A percentile compares a stretch with the other conserved stretches of the same genome.
Evolutionary conservation across 2,329 filamentous ascomycete species (phyloP).

Genomic region (Metarhizium sp.): DNA sequence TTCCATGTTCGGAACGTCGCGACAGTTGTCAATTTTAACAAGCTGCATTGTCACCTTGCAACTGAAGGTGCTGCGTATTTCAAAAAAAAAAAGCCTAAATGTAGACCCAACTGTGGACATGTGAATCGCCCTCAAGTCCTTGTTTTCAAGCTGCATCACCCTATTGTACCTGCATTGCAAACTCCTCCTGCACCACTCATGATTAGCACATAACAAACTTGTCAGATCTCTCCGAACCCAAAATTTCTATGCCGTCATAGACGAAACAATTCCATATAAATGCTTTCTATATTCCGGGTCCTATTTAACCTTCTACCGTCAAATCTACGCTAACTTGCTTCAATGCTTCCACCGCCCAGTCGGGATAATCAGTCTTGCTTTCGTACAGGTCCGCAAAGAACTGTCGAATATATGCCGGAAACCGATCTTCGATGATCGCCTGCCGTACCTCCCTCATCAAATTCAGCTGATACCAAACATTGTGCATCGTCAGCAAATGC

Average conservation of each 20-base stretch:
- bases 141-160: no score
- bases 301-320: slow-evolving; percentile 9
- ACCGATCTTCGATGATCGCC: slow-evolving; percentile 73
- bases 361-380: slow-evolving; percentile 57
- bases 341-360: slow-evolving; percentile 78
- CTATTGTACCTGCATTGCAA: no score
- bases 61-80: no score
- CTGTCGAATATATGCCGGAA: slow-evolving; percentile 63
- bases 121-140: no score
- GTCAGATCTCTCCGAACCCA: background rate
- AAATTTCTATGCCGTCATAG: background rate
- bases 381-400: slow-evolving; percentile 71
- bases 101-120: no score
- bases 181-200: no score
- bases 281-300: background rate
- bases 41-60: no score
- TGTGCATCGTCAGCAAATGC: slow-evolving; percentile 79
- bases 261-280: background rate
- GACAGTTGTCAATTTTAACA: no score
- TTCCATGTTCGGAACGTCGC: no score
- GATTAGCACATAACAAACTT: no score
- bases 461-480: slow-evolving; percentile 83
- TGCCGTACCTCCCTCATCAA: slow-evolving; percentile 69
- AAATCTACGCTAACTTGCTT: slow-evolving; percentile 68
- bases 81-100: no score